Conservation (phyloP, 139 green algal species). For the Chlamydomonas applanata region DNA sequence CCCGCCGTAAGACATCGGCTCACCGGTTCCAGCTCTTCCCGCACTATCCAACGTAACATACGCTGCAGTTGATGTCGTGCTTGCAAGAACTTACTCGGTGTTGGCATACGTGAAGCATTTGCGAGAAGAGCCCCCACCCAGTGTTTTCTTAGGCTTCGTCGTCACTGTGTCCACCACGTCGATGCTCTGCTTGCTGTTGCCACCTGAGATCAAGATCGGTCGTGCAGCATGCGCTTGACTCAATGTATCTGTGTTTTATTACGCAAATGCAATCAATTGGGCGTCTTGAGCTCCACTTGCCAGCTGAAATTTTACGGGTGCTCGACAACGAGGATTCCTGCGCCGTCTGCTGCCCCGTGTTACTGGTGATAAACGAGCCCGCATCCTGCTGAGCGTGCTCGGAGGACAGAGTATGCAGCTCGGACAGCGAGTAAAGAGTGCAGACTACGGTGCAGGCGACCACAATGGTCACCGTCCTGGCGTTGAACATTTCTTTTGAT, state of each 20-base stretch:
- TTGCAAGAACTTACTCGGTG: conserved; percentile 35
- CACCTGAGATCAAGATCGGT: too few relatives aligned
- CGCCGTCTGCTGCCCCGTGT: too few relatives aligned
- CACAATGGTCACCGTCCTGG: conserved; percentile 23
- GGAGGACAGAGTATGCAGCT: conserved; percentile 38
- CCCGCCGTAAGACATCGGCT: background rate
- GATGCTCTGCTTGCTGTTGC: too few relatives aligned
- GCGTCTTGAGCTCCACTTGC: background rate
- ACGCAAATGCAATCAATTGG: background rate
- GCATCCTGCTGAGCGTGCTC: conserved; percentile 10
- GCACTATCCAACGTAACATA: too few relatives aligned
- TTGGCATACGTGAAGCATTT: conserved; percentile 41
- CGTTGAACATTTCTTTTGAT: background rate
- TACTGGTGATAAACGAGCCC: background rate
- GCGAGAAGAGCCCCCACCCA: background rate
- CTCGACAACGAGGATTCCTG: background rate
- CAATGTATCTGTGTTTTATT: conserved; percentile 3
- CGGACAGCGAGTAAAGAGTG: conserved; percentile 35
- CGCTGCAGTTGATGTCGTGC: too few relatives aligned
- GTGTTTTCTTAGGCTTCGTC: background rate
- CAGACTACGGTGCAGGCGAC: conserved; percentile 32
- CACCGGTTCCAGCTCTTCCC: too few relatives aligned
- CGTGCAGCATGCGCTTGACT: too few relatives aligned
- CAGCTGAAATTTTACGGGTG: conserved; percentile 22
- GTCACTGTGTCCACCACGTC: too few relatives aligned